Evolutionary conservation across 441 rosid genomes (phyloP).

Genomic region (Brassica balearica): DNA sequence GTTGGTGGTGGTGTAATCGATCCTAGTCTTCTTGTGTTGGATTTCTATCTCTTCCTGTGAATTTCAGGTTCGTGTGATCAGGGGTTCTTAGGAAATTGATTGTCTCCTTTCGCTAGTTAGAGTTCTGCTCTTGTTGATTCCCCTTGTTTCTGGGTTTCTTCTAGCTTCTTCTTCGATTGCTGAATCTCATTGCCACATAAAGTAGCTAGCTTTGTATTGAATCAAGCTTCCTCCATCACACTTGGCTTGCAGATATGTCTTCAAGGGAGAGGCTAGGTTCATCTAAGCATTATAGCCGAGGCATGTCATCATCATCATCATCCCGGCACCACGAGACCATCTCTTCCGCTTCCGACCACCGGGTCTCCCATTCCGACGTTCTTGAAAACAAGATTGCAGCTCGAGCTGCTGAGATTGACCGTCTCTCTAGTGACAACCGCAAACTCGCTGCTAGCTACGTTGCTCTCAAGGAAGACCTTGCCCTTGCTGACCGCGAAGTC

Average conservation of each 20-base stretch:
- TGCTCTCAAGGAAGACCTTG: constrained; percentile 67
- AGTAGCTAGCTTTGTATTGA: constrained; percentile 6
- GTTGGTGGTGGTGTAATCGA: not conserved
- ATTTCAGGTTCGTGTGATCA: constrained; percentile 37
- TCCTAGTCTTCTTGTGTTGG: not conserved
- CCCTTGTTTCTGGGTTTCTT: constrained; percentile 25
- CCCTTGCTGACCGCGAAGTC: constrained; percentile 59
- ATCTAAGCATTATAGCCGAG: constrained; percentile 33
- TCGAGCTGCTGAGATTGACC: constrained; percentile 81
- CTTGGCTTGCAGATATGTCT: constrained; percentile 34
- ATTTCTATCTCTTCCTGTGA: constrained; percentile 1
- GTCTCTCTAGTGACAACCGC: constrained; percentile 65
- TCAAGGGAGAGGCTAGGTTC: constrained; percentile 38
- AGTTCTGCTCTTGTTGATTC: not conserved
- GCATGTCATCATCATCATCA: constrained; percentile 36
- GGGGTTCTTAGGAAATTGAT: not conserved
- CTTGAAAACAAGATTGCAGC: constrained; percentile 72
- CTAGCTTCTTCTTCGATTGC: not conserved
- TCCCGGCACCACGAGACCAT: constrained; percentile 39
- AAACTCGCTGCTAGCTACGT: constrained; percentile 61
- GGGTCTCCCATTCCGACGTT: constrained; percentile 48
- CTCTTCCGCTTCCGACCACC: constrained; percentile 19
- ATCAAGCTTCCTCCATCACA: too few species aligned
- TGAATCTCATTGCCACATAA: not conserved
- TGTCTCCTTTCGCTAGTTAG: not conserved